Evolutionary conservation across 345 rosid genomes (phyloP).

Genomic region (Lumnitzera littorea): DNA sequence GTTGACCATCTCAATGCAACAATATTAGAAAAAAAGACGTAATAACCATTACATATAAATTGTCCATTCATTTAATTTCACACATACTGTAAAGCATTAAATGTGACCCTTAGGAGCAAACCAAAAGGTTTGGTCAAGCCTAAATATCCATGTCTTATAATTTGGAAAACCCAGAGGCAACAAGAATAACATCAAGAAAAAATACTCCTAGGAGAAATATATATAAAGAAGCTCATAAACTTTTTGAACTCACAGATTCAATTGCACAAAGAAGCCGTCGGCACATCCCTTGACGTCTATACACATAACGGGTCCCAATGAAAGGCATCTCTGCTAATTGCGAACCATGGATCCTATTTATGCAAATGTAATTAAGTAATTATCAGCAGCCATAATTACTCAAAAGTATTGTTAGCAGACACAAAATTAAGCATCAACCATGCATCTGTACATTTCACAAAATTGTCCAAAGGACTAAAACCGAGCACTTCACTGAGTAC

Average conservation of each 20-base stretch:
- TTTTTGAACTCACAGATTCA: constrained; percentile 57
- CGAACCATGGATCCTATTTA: constrained; percentile 73
- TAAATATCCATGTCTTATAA: no score
- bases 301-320: constrained; percentile 80
- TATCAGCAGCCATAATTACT: constrained; percentile 6
- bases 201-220: neutral
- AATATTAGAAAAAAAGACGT: no score
- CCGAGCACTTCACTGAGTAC: no score
- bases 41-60: no score
- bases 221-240: neutral
- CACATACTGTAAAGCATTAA: no score
- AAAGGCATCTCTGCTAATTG: constrained; percentile 95
- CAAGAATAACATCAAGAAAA: neutral
- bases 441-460: constrained; percentile 1
- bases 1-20: no score
- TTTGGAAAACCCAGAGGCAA: neutral
- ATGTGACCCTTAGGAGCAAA: no score
- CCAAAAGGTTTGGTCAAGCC: no score
- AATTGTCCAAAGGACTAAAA: neutral
- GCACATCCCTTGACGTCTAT: constrained; percentile 96
- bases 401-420: constrained; percentile 6
- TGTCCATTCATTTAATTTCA: no score
- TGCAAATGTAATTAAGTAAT: no score
- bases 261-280: constrained; percentile 74
- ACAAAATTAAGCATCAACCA: constrained; percentile 3